Evolutionary conservation across 2,329 filamentous ascomycete genomes (phyloP), one percentile per base, ranked within the genome.

Genomic region (Bretziella fagacearum): DNA sequence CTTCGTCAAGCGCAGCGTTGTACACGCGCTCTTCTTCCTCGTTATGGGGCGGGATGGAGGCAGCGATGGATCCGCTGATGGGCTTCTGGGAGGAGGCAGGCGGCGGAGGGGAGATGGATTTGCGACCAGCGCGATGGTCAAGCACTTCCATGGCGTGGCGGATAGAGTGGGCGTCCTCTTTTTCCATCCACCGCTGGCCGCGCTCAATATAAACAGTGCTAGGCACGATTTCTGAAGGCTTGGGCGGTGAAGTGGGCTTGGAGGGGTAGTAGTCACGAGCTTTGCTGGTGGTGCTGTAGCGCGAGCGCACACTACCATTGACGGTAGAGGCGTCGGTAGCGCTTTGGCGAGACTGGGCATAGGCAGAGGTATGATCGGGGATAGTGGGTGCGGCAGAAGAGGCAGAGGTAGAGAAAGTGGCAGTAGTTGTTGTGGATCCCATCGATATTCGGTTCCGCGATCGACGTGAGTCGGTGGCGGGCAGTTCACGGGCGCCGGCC

Each of bases 111-210:
- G 49, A 43, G 11, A 27, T 47, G 7, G 33, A 47, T 5, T 53
- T 56, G 37, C 59, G 55, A 17, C 52, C 47, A 32, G 58, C 55
- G 25, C 65, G 62, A 36, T 81, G 53, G 50, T 82, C 74, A 70
- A 86, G 74, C 55, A 83, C 77, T 54, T 84, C 74, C 68, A 87
- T 75, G 8, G 82, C 81, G 51, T 77, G 70, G 15, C 79, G 73
- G 50, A 87, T 62, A 17, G 80, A 80, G 29, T 71, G 70, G 3
- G 75, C 79, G 60, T 87, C 82, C 57, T 85, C 80, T 59, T 81
- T 83, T 59, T 87, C 82, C 73, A 84, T 82, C 79, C 81, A 84
- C 55, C 81, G 67, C 57, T 77, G 74, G 15, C 79, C 80, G 48
- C 77, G 73, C 60, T 86, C 82, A 48, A 83, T 78, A 59, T 86